Evolutionary conservation across 495 filamentous ascomycete species (phyloP).

Genomic region (Aspergillus bridgeri): DNA sequence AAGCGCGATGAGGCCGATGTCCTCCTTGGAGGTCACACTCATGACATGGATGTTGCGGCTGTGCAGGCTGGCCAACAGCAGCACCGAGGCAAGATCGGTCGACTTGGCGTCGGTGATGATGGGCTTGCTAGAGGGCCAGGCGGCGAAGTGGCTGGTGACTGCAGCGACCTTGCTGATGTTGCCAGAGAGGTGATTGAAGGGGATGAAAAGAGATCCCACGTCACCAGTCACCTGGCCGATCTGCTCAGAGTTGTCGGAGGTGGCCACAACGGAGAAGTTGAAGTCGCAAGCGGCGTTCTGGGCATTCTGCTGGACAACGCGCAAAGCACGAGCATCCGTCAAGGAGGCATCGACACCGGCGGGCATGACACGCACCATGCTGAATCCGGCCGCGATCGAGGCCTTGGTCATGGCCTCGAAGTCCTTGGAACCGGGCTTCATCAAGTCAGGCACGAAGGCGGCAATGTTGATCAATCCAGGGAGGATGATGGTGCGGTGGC

Average conservation of each 20-base stretch:
- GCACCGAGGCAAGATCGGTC: slow-evolving; percentile 75
- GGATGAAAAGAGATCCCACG: slow-evolving; percentile 81
- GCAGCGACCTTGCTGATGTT: slow-evolving; percentile 86
- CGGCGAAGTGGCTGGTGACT: slow-evolving; percentile 75
- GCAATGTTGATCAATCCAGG: slow-evolving; percentile 78
- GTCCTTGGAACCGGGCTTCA: slow-evolving; percentile 60
- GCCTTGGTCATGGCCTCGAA: slow-evolving; percentile 69
- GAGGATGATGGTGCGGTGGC: slow-evolving; percentile 70
- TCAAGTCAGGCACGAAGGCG: slow-evolving; percentile 74
- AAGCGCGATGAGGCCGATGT: slow-evolving; percentile 74
- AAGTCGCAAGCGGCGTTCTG: slow-evolving; percentile 71
- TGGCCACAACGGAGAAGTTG: slow-evolving; percentile 82
- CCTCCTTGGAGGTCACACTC: slow-evolving; percentile 77
- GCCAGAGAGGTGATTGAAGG: slow-evolving; percentile 81
- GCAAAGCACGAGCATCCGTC: slow-evolving; percentile 67
- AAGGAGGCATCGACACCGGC: slow-evolving; percentile 69
- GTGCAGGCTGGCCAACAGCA: slow-evolving; percentile 78
- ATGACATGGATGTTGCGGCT: slow-evolving; percentile 81
- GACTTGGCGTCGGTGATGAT: slow-evolving; percentile 85
- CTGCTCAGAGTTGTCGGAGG: slow-evolving; percentile 71
- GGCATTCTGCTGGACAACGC: slow-evolving; percentile 72
- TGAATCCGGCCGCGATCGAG: slow-evolving; percentile 75
- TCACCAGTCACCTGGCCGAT: slow-evolving; percentile 68
- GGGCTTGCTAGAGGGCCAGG: slow-evolving; percentile 78
- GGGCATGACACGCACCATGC: slow-evolving; percentile 80